Percentiles rank a stretch among this genome's conserved stretches.
Evolutionary conservation across 306 rosid species (phyloP).

Genomic region (Lupinus albus): DNA sequence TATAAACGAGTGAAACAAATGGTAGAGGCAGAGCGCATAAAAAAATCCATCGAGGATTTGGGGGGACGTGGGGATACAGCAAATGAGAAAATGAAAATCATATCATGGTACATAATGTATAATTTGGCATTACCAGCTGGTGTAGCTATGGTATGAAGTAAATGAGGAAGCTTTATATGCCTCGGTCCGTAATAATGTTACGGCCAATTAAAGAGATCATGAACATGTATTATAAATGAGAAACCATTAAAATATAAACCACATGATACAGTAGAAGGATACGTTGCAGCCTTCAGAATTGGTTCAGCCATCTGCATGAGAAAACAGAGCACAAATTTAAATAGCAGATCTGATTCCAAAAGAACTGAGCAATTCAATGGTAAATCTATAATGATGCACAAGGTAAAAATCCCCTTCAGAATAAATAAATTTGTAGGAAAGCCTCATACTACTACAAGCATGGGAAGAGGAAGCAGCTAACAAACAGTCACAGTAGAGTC

Average conservation of each 20-base stretch:
- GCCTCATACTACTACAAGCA: slow-evolving; percentile 10
- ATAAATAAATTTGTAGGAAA: neutral
- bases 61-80: neutral
- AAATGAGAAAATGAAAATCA: neutral
- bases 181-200: neutral
- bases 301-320: slow-evolving; percentile 88
- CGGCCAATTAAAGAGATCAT: slow-evolving; percentile 17
- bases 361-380: slow-evolving; percentile 18
- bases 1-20: slow-evolving; percentile 5
- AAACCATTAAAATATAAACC: slow-evolving; percentile 9
- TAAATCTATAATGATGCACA: slow-evolving; percentile 14
- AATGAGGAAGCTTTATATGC: neutral
- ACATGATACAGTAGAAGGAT: slow-evolving; percentile 55
- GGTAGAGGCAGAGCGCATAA: neutral
- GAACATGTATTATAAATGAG: slow-evolving; percentile 2
- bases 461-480: slow-evolving; percentile 21
- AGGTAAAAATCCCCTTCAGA: neutral
- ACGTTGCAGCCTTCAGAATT: slow-evolving; percentile 83
- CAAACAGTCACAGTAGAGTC: neutral
- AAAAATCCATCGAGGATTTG: neutral
- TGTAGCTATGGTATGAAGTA: slow-evolving; percentile 2
- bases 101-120: neutral
- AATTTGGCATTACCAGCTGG: slow-evolving; percentile 20
- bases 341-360: slow-evolving; percentile 13
- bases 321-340: slow-evolving; percentile 27